These are phyloP conservation scores for Colletotrichum echinochloae DNA, from an alignment of 2,329 filamentous ascomycete genomes.

Conservation along the genomic window DNA sequence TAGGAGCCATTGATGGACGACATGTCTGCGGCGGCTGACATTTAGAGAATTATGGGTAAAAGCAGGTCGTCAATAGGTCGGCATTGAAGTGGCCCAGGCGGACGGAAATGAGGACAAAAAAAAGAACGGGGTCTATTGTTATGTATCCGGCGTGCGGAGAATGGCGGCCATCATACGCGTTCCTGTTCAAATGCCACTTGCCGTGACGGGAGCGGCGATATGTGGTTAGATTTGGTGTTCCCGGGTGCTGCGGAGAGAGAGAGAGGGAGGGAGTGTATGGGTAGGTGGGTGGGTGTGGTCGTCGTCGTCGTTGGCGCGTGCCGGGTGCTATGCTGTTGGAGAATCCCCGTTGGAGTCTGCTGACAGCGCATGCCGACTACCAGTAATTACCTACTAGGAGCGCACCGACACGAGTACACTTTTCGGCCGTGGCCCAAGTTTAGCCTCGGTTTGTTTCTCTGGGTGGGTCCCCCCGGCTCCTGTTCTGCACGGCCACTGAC, in stretches of 20 bases:
- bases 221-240: conserved; percentile 39
- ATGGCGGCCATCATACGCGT: conserved; percentile 42
- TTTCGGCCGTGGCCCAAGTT: conserved; percentile 39
- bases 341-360: conserved; percentile 35
- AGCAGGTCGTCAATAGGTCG: conserved; percentile 35
- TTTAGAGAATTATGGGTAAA: conserved; percentile 19
- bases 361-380: conserved; percentile 37
- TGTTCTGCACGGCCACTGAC: conserved; percentile 10
- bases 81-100: conserved; percentile 38
- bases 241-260: conserved; percentile 14
- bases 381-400: not conserved
- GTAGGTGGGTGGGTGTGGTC: not conserved
- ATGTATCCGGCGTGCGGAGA: conserved; percentile 41
- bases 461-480: conserved; percentile 26
- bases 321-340: conserved; percentile 24
- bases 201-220: conserved; percentile 32
- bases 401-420: conserved; percentile 36
- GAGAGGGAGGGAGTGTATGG: conserved; percentile 18
- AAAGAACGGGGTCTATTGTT: conserved; percentile 40
- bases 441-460: conserved; percentile 40
- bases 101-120: conserved; percentile 33
- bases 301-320: conserved; percentile 1
- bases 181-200: conserved; percentile 40
- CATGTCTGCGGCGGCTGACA: conserved; percentile 50
- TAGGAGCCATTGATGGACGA: conserved; percentile 56